phyloP scores from a whole-genome alignment of 148 eudicot species.

The Limonium bicolor region DNA sequence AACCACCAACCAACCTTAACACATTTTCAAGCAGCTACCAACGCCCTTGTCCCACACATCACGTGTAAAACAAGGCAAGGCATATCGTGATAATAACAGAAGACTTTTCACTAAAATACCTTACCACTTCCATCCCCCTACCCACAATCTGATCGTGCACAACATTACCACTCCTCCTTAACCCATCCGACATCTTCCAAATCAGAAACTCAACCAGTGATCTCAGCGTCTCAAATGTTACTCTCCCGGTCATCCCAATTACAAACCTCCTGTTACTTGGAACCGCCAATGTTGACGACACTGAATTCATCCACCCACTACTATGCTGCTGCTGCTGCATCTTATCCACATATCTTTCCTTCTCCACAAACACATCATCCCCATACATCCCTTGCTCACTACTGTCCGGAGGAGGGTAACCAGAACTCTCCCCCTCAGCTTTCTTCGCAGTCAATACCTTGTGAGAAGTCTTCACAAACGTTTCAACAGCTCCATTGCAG shows the following conservation, averaged over 20 bases:
- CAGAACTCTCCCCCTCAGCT: slow-evolving; percentile 20
- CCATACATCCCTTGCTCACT: neutral
- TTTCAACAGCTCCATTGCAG: slow-evolving; percentile 68
- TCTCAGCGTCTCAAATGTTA: slow-evolving; percentile 60
- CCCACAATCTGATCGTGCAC: slow-evolving; percentile 36
- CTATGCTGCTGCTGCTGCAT: slow-evolving; percentile 11
- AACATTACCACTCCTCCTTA: slow-evolving; percentile 25
- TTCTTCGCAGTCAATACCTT: slow-evolving; percentile 21
- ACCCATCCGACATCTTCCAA: slow-evolving; percentile 22
- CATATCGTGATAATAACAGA: slow-evolving; percentile 43
- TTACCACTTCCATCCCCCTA: slow-evolving; percentile 27
- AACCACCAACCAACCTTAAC: no score
- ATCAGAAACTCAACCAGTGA: slow-evolving; percentile 48
- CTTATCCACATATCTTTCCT: neutral
- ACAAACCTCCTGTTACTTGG: slow-evolving; percentile 63
- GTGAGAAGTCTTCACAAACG: slow-evolving; percentile 62
- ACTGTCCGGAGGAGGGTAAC: slow-evolving; percentile 1
- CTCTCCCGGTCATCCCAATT: slow-evolving; percentile 65
- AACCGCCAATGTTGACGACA: slow-evolving; percentile 56
- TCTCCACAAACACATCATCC: slow-evolving; percentile 2
- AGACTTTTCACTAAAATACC: slow-evolving; percentile 39
- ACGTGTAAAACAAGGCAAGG: slow-evolving; percentile 58
- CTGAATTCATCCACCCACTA: slow-evolving; percentile 30
- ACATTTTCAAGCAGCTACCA: slow-evolving; percentile 43
- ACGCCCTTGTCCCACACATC: slow-evolving; percentile 40